Evolutionary conservation across 208 protist species (phyloP).

Genomic region (Acanthamoeba culbertsoni): DNA sequence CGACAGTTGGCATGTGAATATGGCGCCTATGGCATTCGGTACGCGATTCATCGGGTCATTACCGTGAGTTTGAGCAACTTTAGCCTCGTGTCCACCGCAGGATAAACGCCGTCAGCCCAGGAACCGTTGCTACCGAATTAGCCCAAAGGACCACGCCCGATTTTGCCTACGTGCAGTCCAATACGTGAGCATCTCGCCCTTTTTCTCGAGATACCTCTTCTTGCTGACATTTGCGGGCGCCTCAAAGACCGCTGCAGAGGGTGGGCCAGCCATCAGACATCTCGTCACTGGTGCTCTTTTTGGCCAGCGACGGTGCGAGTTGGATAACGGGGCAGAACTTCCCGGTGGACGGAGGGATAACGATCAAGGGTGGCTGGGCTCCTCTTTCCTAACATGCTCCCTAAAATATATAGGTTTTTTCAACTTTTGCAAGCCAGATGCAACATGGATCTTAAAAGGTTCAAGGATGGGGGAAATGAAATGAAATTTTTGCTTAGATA

Average conservation of each 20-base stretch:
- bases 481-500: no score
- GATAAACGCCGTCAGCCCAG: neutral
- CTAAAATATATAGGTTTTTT: neutral
- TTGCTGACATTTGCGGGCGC: neutral
- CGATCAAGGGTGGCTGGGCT: conserved; percentile 14
- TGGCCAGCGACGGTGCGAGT: neutral
- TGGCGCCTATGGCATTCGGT: neutral
- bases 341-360: neutral
- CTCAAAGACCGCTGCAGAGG: neutral
- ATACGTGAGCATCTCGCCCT: neutral
- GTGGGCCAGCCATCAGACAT: neutral
- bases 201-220: neutral
- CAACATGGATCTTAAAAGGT: no score
- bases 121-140: neutral
- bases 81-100: neutral
- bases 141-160: neutral
- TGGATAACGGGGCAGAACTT: conserved; percentile 34
- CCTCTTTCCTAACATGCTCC: no score
- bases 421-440: no score
- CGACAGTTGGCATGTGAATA: conserved; percentile 25
- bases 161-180: neutral
- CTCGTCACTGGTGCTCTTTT: neutral
- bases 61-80: no score
- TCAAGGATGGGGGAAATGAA: no score
- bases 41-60: neutral